Percentiles rank a stretch among this genome's conserved stretches.
Conservation (phyloP, 2,329 filamentous ascomycete genomes). For the Beauveria australis region DNA sequence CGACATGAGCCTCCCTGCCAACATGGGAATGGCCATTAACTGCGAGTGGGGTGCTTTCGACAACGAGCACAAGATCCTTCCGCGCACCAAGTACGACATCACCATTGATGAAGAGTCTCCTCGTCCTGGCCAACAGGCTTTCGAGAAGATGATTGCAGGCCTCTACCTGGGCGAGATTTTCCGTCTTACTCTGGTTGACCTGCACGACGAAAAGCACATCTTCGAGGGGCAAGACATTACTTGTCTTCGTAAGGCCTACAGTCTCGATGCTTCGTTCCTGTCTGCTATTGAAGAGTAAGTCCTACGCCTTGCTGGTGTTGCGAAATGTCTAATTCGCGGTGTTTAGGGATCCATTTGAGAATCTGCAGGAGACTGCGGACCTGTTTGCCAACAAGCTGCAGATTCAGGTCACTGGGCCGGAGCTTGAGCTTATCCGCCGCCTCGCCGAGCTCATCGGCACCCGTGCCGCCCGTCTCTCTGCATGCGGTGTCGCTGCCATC, state of each 20-base stretch:
- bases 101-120: slow-evolving; percentile 87
- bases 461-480: slow-evolving; percentile 82
- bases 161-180: slow-evolving; percentile 93
- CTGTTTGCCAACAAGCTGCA: slow-evolving; percentile 70
- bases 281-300: slow-evolving; percentile 81
- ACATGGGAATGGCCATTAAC: slow-evolving; percentile 89
- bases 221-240: slow-evolving; percentile 79
- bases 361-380: slow-evolving; percentile 80
- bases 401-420: slow-evolving; percentile 62
- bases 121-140: slow-evolving; percentile 85
- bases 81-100: slow-evolving; percentile 76
- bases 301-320: background rate
- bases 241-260: slow-evolving; percentile 77
- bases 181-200: slow-evolving; percentile 75
- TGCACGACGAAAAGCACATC: slow-evolving; percentile 70
- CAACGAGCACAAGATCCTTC: slow-evolving; percentile 83
- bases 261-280: slow-evolving; percentile 86
- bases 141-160: slow-evolving; percentile 97
- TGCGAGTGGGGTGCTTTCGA: slow-evolving; percentile 97
- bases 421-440: slow-evolving; percentile 82
- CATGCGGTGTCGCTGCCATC: slow-evolving; percentile 92
- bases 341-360: slow-evolving; percentile 80
- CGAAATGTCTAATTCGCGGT: slow-evolving; percentile 12
- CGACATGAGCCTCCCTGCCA: slow-evolving; percentile 77
- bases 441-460: slow-evolving; percentile 92